phyloP scores from a whole-genome alignment of 2,329 filamentous ascomycete genomes.

The Ascochyta pisi region DNA sequence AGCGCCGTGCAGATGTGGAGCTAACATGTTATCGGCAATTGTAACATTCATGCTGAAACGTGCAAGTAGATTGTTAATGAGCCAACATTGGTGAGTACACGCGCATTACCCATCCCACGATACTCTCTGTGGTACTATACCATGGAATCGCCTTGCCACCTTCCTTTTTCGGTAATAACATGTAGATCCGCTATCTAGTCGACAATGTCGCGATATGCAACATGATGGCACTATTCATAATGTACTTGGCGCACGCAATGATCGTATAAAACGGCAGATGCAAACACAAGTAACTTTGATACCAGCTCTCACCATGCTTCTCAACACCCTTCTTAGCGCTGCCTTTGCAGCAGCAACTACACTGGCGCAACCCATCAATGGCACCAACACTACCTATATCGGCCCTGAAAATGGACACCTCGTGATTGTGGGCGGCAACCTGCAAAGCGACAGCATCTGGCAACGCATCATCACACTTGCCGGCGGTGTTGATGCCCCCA shows the following conservation, averaged over 20 bases:
- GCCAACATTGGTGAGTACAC: no score
- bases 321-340: conserved; percentile 11
- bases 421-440: conserved; percentile 34
- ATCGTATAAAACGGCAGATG: not conserved
- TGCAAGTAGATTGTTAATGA: no score
- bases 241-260: not conserved
- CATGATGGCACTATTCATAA: conserved; percentile 6
- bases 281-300: not conserved
- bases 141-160: conserved; percentile 1
- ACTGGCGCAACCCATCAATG: conserved; percentile 22
- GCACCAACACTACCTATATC: conserved; percentile 26
- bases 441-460: conserved; percentile 33
- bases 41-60: no score
- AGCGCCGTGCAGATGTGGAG: no score
- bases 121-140: not conserved
- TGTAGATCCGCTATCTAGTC: conserved; percentile 6
- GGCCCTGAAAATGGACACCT: conserved; percentile 34
- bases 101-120: no score
- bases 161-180: not conserved
- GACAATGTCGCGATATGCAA: conserved; percentile 14
- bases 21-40: no score
- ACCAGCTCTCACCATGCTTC: conserved; percentile 12
- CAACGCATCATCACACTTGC: conserved; percentile 35
- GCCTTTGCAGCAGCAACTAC: conserved; percentile 11
- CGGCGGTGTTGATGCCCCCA: conserved; percentile 29